Evolutionary conservation across 441 rosid species (phyloP), one percentile per base, ranked within the genome.

Genomic region (Syzygium syzygioides): DNA sequence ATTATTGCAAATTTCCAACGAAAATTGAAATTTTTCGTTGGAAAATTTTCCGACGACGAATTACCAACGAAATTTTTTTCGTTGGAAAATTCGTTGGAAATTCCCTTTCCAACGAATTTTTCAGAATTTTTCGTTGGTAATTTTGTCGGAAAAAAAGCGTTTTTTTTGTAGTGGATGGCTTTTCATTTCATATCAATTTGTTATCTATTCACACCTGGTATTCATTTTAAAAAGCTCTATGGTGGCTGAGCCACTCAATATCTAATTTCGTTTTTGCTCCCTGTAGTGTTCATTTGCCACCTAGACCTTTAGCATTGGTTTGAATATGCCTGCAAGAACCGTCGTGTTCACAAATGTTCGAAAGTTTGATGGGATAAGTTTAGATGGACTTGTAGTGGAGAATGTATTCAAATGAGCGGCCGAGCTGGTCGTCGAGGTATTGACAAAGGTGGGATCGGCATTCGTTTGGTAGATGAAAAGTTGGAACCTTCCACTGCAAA

Each of bases 391-490:
- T 94, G 99, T 62, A 95, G 99, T 91, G 99, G 98, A 89, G 99
- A 98, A 91, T 96, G 97, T 90, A 95, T 98, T 90, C 99, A 98
- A 88, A 98, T 98, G 99, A 97, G 99, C 90, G 99, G 99, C 41
- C 96, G 99, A 89, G 99, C 99, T 87, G 99, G 99, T 91, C 98
- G 98, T 92, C 96, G 99, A 92, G 99, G 99, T 87, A 96, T 98
- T 93, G 99, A 98, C 93, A 96, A 94, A 23, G 95, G 98, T 55
- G 99, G 99, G 89, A 89, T 98, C 88, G 97, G 99, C 91, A 95
- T 98, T 91, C 98, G 97, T 87, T 95, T 97, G 99, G 93, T 97
- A 91, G 99, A 97, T 86, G 99, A 98, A 93, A 97, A 95, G 93
- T 91, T 98, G 94, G 99, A 96, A 90, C 99, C 99, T 50, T 92